A percentile compares a stretch with the other conserved stretches of the same genome.
These are phyloP conservation scores for Coemansia sp. DNA, from an alignment of 192 early-diverging fungal species.

Conservation along the genomic window DNA sequence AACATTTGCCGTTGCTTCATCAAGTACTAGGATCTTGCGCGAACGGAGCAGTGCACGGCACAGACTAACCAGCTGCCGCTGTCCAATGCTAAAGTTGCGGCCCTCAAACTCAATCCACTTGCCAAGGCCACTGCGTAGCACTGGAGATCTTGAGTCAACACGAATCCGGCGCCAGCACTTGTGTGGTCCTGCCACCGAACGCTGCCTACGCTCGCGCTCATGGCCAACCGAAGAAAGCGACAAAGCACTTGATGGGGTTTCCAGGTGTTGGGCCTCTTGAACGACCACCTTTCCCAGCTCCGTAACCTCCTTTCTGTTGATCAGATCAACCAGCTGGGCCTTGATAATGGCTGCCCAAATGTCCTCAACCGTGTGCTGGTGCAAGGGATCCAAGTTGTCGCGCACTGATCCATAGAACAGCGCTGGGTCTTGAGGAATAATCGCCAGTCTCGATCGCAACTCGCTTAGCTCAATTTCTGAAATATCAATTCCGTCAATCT, in stretches of 20 bases:
- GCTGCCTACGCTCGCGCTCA: conserved; percentile 9
- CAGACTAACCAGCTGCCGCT: conserved; percentile 62
- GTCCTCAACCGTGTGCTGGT: conserved; percentile 56
- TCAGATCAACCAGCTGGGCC: conserved; percentile 23
- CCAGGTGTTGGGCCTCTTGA: conserved; percentile 1
- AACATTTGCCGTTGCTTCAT: conserved; percentile 67
- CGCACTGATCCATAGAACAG: conserved; percentile 68
- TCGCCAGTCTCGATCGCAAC: conserved; percentile 53
- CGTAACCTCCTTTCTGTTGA: conserved; percentile 5
- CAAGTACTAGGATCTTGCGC: conserved; percentile 69
- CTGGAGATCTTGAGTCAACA: conserved; percentile 3
- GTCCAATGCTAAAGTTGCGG: conserved; percentile 61
- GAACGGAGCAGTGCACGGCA: conserved; percentile 61
- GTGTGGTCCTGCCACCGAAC: not conserved
- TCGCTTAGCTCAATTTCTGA: conserved; percentile 53
- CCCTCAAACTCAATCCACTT: conserved; percentile 45
- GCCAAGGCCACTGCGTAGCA: conserved; percentile 11
- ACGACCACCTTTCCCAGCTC: not conserved
- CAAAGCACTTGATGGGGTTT: conserved; percentile 39
- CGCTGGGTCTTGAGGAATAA: conserved; percentile 69
- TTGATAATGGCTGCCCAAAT: conserved; percentile 64
- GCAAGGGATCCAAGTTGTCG: conserved; percentile 67
- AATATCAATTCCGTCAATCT: conserved; percentile 60
- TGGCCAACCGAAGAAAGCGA: conserved; percentile 6
- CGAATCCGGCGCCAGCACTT: conserved; percentile 17